Evolutionary conservation across 2,329 filamentous ascomycete genomes (phyloP).

Genomic region (Penicillium freii): DNA sequence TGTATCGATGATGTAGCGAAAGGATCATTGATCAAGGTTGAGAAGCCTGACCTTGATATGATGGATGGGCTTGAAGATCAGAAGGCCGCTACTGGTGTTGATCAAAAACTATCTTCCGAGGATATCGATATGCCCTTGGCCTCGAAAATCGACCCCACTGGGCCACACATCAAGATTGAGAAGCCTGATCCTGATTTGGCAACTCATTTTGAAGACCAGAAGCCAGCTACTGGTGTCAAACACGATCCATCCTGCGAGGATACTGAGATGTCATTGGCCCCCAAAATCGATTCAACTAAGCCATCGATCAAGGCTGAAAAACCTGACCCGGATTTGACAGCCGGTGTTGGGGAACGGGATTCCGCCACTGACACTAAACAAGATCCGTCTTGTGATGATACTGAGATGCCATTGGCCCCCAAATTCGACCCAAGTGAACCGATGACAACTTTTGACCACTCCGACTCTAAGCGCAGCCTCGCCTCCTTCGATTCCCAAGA

Average conservation of each 20-base stretch:
- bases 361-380: neutral
- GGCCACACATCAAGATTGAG: neutral
- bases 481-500: neutral
- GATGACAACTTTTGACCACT: neutral
- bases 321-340: neutral
- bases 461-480: neutral
- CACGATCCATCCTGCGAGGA: neutral
- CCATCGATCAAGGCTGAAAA: neutral
- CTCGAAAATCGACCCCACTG: neutral
- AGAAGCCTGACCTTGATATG: neutral
- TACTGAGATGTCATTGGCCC: neutral
- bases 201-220: neutral
- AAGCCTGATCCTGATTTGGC: neutral
- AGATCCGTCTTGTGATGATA: neutral
- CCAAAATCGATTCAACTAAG: neutral
- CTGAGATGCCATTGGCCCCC: neutral
- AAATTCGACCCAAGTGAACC: neutral
- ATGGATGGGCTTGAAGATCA: neutral
- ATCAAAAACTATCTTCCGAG: neutral
- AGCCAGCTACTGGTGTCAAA: neutral
- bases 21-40: neutral
- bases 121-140: neutral
- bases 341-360: neutral
- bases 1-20: neutral
- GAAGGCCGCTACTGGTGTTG: neutral